Percentiles rank a stretch among this genome's conserved stretches.
These are phyloP conservation scores for Amanita rubescens DNA, from an alignment of 768 basidiomycete species.

Conservation along the genomic window DNA sequence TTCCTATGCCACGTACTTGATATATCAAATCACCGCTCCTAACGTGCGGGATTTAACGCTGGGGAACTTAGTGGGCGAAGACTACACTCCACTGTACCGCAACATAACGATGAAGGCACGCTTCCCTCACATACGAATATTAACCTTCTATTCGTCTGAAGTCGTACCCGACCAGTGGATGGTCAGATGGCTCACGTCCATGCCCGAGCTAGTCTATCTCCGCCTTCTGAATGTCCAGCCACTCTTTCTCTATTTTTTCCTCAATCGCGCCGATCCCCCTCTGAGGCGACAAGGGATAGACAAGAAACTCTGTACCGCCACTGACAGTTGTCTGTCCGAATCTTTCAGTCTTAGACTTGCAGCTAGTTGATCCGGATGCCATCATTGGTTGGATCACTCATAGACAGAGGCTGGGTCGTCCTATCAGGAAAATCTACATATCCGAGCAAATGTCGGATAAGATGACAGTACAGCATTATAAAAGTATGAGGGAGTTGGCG, in stretches of 20 bases:
- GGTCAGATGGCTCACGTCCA: conserved; percentile 47
- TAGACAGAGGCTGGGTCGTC: conserved; percentile 33
- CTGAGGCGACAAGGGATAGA: conserved; percentile 3
- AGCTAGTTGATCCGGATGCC: conserved; percentile 23
- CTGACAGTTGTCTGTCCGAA: conserved; percentile 34
- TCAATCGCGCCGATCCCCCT: conserved; percentile 25
- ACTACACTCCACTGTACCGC: conserved; percentile 43
- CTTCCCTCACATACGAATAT: conserved; percentile 45
- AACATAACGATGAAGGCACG: conserved; percentile 37
- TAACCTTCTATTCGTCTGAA: conserved; percentile 45
- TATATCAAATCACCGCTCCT: conserved; percentile 48
- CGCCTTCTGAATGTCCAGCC: conserved; percentile 38
- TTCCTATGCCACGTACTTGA: conserved; percentile 38
- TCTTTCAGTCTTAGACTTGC: conserved; percentile 40
- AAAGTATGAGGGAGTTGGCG: conserved; percentile 20
- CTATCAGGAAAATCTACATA: conserved; percentile 45
- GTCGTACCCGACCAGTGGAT: conserved; percentile 24
- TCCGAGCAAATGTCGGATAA: conserved; percentile 17
- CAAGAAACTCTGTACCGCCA: background rate
- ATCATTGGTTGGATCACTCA: conserved; percentile 29
- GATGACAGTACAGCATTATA: conserved; percentile 20
- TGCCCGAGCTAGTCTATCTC: conserved; percentile 47
- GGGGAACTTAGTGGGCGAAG: conserved; percentile 41
- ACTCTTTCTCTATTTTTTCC: conserved; percentile 41
- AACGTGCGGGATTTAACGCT: conserved; percentile 51